Evolutionary conservation across 2,329 filamentous ascomycete species (phyloP).

Genomic region (Cryphonectria japonica): DNA sequence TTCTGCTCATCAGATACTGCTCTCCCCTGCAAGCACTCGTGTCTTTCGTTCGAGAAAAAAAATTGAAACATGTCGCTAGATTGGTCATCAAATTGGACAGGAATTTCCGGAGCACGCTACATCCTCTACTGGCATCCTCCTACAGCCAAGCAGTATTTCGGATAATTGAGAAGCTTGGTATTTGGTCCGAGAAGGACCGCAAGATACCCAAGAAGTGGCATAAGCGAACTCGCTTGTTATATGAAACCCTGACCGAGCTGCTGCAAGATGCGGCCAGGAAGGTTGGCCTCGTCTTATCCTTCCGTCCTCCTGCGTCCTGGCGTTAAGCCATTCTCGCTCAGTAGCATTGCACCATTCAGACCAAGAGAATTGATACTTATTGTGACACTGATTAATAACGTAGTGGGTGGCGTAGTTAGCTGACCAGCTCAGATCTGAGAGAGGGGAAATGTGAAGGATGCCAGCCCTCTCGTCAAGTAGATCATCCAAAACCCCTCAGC

Average conservation of each 20-base stretch:
- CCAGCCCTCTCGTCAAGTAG: not conserved
- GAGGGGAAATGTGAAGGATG: not conserved
- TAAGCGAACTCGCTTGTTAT: constrained; percentile 1
- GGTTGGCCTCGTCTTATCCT: not conserved
- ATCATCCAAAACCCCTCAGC: constrained; percentile 1
- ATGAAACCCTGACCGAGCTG: not conserved
- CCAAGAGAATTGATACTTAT: not conserved
- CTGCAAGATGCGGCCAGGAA: not conserved
- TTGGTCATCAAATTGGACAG: not conserved
- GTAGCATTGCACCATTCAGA: not conserved
- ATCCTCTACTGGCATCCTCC: not conserved
- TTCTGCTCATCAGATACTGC: not conserved
- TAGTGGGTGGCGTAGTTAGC: not conserved
- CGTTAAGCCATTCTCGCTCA: not conserved
- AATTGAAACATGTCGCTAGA: not conserved
- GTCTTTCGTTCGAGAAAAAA: not conserved
- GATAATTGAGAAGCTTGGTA: not conserved
- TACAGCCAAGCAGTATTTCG: not conserved
- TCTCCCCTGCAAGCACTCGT: not conserved
- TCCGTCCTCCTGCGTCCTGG: not conserved
- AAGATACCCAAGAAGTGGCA: not conserved
- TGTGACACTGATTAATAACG: constrained; percentile 3
- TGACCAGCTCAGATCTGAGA: not conserved
- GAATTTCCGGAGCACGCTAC: not conserved
- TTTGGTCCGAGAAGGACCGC: not conserved